Percentiles rank a stretch among this genome's conserved stretches.
Evolutionary conservation across 768 basidiomycete genomes (phyloP).

Genomic region (Pulveroboletus sp.): DNA sequence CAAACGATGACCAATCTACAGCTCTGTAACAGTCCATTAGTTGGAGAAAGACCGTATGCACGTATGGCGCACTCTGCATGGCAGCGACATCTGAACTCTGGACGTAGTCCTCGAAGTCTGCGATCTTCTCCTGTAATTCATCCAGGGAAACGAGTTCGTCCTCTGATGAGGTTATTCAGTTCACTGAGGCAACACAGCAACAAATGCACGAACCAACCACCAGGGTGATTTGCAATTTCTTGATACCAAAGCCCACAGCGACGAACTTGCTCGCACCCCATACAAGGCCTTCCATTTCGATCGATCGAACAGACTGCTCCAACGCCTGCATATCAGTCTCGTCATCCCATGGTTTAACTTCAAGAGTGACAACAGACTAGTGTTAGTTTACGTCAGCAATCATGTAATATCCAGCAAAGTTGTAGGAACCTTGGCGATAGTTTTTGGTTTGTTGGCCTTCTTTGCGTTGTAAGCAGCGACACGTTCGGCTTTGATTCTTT

Average conservation of each 20-base stretch:
- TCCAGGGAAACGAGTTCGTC: constrained; percentile 92
- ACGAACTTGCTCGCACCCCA: constrained; percentile 96
- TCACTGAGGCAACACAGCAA: not conserved
- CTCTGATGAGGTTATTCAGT: constrained; percentile 70
- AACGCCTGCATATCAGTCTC: constrained; percentile 94
- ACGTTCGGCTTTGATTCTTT: constrained; percentile 86
- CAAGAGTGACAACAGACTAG: constrained; percentile 95
- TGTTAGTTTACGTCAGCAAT: constrained; percentile 7
- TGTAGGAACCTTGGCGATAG: constrained; percentile 71
- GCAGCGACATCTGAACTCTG: constrained; percentile 91
- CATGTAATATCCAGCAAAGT: constrained; percentile 1
- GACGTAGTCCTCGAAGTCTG: constrained; percentile 81
- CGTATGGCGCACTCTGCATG: constrained; percentile 70
- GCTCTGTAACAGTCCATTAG: constrained; percentile 18
- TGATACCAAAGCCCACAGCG: constrained; percentile 89
- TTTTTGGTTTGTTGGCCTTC: constrained; percentile 89
- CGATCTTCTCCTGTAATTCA: constrained; percentile 88
- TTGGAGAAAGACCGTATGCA: not conserved
- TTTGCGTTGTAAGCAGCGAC: constrained; percentile 89
- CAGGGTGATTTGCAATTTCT: constrained; percentile 79
- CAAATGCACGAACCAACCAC: constrained; percentile 44
- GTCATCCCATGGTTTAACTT: constrained; percentile 99
- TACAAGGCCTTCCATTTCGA: constrained; percentile 85
- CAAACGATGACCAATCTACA: constrained; percentile 8
- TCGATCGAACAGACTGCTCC: constrained; percentile 78